These are phyloP conservation scores for Trichocomaceae sp. DNA, from an alignment of 2,329 filamentous ascomycete genomes.

Conservation along the genomic window DNA sequence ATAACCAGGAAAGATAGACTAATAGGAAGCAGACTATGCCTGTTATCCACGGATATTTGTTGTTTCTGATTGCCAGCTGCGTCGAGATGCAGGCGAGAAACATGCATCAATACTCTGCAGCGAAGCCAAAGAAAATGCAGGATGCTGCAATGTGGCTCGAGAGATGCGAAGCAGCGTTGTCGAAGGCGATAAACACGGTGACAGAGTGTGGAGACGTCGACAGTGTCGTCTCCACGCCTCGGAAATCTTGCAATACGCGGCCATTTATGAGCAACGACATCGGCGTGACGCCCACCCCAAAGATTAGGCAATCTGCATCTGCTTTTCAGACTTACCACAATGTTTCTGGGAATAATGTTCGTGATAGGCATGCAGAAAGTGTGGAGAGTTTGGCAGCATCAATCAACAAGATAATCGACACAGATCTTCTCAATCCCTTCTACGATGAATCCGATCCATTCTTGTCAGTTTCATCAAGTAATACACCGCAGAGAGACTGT, in stretches of 20 bases:
- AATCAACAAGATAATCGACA: conserved; percentile 4
- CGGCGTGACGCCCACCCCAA: background rate
- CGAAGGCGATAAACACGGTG: background rate
- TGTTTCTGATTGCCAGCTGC: conserved; percentile 10
- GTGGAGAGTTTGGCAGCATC: background rate
- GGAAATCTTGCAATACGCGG: background rate
- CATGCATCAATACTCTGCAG: conserved; percentile 13
- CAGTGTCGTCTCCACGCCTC: background rate
- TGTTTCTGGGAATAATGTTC: background rate
- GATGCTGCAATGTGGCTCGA: conserved; percentile 10
- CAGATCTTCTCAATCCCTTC: background rate
- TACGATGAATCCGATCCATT: conserved; percentile 11
- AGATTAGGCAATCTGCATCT: background rate
- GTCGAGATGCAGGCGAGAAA: conserved; percentile 13
- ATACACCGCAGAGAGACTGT: background rate
- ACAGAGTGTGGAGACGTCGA: background rate
- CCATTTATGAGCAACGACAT: background rate
- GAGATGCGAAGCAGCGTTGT: conserved; percentile 5
- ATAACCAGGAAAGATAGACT: background rate
- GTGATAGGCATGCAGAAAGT: background rate
- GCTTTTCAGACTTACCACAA: background rate
- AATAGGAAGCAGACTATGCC: background rate
- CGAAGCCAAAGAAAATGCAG: conserved; percentile 8
- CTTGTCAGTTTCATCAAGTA: background rate
- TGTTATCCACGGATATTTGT: conserved; percentile 2